Evolutionary conservation across 805 yeast species (phyloP), one percentile per base, ranked within the genome.

Genomic region (Saccharomyces kudriavzevii): DNA sequence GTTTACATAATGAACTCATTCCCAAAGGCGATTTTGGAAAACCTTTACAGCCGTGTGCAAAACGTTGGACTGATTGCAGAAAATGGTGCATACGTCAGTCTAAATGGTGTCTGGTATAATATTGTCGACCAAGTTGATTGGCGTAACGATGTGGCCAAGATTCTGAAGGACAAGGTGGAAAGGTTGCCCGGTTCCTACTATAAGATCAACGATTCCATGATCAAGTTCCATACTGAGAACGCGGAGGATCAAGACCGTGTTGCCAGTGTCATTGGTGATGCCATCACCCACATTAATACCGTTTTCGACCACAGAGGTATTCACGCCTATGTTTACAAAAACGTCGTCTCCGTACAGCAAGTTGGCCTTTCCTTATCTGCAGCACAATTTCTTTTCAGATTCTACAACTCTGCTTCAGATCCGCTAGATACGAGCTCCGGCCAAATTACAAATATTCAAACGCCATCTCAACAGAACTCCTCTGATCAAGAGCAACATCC

Each of bases 31-130:
- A 87, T 84, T 45, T 70, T 91, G 63, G 87, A 85, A 56, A 75
- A 87, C 52, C 71, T 82, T 51, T 90, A 84, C 70, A 76, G 85
- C 20, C 78, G 89, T 59, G 77, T 82, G 3, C 81, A 85, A 1
- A 80, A 81, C 45, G 63, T 91, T 29, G 97, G 97, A 0, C 73
- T 92, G 51, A 83, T 92, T 57, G 96, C 97, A 1, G 98, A 91
- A 68, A 84, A 85, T 64, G 98, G 98, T 40, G 95, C 89, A 0
- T 89, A 79, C 62, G 76, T 92, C 31, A 83, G 79, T 65, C 62
- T 81, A 20, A 77, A 79, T 22, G 62, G 66, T 58, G 69, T 74
- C 11, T 89, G 96, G 96, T 70, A 78, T 49, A 76, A 85, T 1
- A 74, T 85, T 24, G 80, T 82, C 29, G 79, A 81, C 54, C 81